These are phyloP conservation scores for Bocquillonia castaneifolia DNA, from an alignment of 441 rosid genomes.

Conservation along the genomic window DNA sequence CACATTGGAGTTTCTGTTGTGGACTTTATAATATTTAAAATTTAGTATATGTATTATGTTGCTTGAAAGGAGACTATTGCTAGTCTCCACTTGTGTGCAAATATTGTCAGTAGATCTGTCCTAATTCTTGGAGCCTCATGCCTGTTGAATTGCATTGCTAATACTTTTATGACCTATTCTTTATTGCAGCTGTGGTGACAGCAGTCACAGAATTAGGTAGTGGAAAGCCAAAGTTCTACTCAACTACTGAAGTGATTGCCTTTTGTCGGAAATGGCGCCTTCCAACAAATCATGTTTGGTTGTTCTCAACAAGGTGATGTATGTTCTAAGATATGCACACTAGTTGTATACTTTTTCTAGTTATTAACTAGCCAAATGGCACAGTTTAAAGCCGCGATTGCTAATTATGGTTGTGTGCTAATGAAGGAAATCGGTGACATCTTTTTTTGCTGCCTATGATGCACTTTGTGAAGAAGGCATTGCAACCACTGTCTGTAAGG, in stretches of 20 bases:
- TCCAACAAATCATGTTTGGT: slow-evolving; percentile 91
- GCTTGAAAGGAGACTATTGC: not conserved
- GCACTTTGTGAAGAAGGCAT: slow-evolving; percentile 93
- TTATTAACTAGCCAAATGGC: not conserved
- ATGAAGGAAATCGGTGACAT: slow-evolving; percentile 77
- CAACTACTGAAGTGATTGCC: slow-evolving; percentile 82
- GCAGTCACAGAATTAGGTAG: slow-evolving; percentile 87
- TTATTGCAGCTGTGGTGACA: slow-evolving; percentile 81
- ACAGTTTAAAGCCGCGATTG: slow-evolving; percentile 6
- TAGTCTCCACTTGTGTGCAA: slow-evolving; percentile 3
- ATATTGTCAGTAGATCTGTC: not conserved
- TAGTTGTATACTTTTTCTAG: not conserved
- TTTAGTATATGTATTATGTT: not conserved
- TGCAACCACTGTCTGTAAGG: slow-evolving; percentile 77
- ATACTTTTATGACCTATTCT: slow-evolving; percentile 18
- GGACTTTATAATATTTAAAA: not conserved
- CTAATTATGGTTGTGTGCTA: slow-evolving; percentile 24
- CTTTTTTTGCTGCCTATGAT: slow-evolving; percentile 81
- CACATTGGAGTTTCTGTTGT: not conserved
- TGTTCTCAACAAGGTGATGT: slow-evolving; percentile 82
- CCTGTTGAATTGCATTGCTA: slow-evolving; percentile 1
- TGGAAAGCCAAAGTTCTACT: slow-evolving; percentile 88
- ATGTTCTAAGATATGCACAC: slow-evolving; percentile 13
- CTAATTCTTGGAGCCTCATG: not conserved
- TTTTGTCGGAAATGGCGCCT: slow-evolving; percentile 90